phyloP scores from a whole-genome alignment of 2,329 filamentous ascomycete species.

The Arthrobotrys conoides region DNA sequence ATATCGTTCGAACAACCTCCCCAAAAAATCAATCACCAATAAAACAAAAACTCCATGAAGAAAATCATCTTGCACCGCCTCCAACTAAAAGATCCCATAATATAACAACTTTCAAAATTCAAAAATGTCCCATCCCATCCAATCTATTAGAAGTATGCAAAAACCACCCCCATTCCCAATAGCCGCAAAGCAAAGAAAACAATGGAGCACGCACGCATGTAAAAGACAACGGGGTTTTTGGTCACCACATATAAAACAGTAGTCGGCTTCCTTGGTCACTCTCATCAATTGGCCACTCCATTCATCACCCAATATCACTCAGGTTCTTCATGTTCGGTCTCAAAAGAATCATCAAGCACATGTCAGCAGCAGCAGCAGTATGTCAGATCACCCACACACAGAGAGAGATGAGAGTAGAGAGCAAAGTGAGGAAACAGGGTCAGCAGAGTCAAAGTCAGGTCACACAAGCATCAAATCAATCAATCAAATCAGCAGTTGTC shows the following conservation, averaged over 20 bases:
- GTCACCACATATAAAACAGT: neutral
- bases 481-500: conserved; percentile 28
- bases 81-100: conserved; percentile 9
- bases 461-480: conserved; percentile 22
- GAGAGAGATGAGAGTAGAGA: conserved; percentile 18
- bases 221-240: conserved; percentile 30
- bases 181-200: conserved; percentile 41
- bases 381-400: conserved; percentile 25
- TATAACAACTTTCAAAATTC: conserved; percentile 3
- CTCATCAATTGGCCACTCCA: conserved; percentile 27
- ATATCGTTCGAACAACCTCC: neutral
- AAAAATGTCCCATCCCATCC: conserved; percentile 4
- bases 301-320: conserved; percentile 45
- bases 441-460: conserved; percentile 27
- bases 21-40: conserved; percentile 1
- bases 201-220: conserved; percentile 23
- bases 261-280: neutral
- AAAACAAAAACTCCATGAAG: no score
- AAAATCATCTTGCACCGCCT: conserved; percentile 13
- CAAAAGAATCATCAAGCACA: conserved; percentile 47
- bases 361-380: conserved; percentile 5
- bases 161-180: conserved; percentile 9
- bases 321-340: conserved; percentile 27
- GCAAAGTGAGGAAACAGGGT: conserved; percentile 19
- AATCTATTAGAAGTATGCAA: conserved; percentile 17